Conservation (phyloP, 495 filamentous ascomycete species). For the Endocarpon pusillum region DNA sequence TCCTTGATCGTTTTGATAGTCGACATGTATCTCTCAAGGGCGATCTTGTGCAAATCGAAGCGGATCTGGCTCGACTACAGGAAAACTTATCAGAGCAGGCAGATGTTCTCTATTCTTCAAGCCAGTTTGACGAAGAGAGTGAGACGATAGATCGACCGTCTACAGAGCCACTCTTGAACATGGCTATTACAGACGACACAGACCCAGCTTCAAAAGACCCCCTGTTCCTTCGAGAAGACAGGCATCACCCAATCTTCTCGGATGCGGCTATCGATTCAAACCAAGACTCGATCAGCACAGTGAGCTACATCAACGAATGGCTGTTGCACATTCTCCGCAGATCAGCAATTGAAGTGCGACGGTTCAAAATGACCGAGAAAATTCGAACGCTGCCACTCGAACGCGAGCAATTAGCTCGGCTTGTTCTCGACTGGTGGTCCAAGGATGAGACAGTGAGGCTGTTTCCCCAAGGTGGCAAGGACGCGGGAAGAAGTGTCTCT, state of each 20-base stretch:
- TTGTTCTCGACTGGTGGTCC: too few species aligned
- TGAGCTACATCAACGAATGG: constrained; percentile 17
- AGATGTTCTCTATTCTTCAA: constrained; percentile 3
- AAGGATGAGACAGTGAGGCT: too few species aligned
- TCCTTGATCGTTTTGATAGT: constrained; percentile 12
- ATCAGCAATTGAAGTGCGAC: constrained; percentile 15
- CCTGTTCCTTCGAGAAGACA: not conserved
- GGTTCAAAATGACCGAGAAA: too few species aligned
- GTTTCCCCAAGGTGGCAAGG: too few species aligned
- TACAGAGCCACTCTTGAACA: not conserved
- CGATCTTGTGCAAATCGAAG: constrained; percentile 10
- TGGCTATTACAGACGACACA: not conserved
- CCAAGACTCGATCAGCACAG: constrained; percentile 6
- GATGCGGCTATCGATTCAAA: constrained; percentile 8
- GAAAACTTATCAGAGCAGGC: constrained; percentile 7
- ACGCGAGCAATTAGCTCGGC: too few species aligned
- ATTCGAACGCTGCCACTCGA: too few species aligned
- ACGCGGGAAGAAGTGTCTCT: too few species aligned
- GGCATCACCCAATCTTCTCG: constrained; percentile 8
- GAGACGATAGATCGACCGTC: constrained; percentile 1
- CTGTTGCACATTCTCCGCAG: constrained; percentile 17
- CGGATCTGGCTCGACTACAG: constrained; percentile 9
- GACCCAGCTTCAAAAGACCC: not conserved
- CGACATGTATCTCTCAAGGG: constrained; percentile 7
- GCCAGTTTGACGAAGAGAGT: too few species aligned